Evolutionary conservation across 495 filamentous ascomycete species (phyloP).

Genomic region (Bacidia rubella): DNA sequence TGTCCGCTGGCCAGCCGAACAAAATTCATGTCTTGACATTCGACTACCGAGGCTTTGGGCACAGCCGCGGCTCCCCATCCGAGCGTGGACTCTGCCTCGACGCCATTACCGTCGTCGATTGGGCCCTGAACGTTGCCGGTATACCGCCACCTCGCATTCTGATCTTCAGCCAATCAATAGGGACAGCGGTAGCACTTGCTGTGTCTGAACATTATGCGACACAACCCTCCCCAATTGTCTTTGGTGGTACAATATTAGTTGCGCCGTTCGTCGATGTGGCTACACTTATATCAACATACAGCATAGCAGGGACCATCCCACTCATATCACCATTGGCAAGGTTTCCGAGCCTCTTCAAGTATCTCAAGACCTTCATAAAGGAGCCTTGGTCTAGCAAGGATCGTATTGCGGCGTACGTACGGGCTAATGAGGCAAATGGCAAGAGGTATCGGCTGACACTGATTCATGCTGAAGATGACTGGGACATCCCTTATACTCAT

Average conservation of each 20-base stretch:
- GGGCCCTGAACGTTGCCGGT: constrained; percentile 47
- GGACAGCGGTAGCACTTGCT: constrained; percentile 59
- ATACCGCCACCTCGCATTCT: constrained; percentile 56
- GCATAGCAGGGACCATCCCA: constrained; percentile 30
- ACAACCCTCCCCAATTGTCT: constrained; percentile 18
- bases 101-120: constrained; percentile 48
- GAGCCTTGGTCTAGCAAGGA: constrained; percentile 13
- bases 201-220: constrained; percentile 44
- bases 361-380: constrained; percentile 27
- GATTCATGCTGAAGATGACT: constrained; percentile 29
- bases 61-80: constrained; percentile 53
- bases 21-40: constrained; percentile 50
- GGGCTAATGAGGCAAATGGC: constrained; percentile 8
- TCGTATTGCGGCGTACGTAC: constrained; percentile 25
- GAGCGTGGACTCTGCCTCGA: constrained; percentile 60
- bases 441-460: constrained; percentile 22
- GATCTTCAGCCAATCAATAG: constrained; percentile 62
- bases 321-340: constrained; percentile 29
- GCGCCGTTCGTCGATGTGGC: constrained; percentile 33
- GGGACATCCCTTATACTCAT: constrained; percentile 30
- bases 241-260: constrained; percentile 26
- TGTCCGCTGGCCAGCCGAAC: constrained; percentile 41
- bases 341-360: constrained; percentile 27
- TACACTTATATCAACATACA: constrained; percentile 32
- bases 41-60: constrained; percentile 72